A percentile compares a stretch with the other conserved stretches of the same genome.
Evolutionary conservation across 2,329 filamentous ascomycete species (phyloP).

Genomic region (Monascus ruber): DNA sequence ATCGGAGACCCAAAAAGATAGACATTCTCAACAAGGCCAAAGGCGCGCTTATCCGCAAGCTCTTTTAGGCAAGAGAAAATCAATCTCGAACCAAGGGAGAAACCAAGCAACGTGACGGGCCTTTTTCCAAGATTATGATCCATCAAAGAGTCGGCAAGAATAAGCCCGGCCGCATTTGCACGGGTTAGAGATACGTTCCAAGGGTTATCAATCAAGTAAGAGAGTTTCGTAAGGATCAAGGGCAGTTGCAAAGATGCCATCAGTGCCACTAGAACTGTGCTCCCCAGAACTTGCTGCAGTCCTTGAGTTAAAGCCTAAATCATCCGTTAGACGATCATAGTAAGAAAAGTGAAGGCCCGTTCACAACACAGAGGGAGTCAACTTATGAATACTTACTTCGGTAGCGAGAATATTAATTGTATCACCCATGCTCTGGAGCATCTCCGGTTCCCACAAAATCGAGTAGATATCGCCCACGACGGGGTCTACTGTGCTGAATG

Average conservation of each 20-base stretch:
- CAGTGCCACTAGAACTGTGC: slow-evolving; percentile 72
- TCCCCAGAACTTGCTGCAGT: slow-evolving; percentile 86
- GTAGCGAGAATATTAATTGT: slow-evolving; percentile 98
- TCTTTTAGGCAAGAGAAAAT: slow-evolving; percentile 88
- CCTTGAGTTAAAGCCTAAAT: slow-evolving; percentile 84
- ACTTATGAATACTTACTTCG: slow-evolving; percentile 50
- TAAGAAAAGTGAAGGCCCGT: background rate
- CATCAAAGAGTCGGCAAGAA: slow-evolving; percentile 86
- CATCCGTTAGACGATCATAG: slow-evolving; percentile 13
- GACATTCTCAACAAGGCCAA: slow-evolving; percentile 84
- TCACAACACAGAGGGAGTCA: too few relatives aligned
- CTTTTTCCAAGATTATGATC: slow-evolving; percentile 83
- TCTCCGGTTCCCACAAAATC: slow-evolving; percentile 93
- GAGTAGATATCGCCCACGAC: slow-evolving; percentile 98
- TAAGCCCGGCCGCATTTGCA: slow-evolving; percentile 76
- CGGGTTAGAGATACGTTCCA: slow-evolving; percentile 95
- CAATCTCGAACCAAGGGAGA: slow-evolving; percentile 81
- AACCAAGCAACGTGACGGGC: slow-evolving; percentile 86
- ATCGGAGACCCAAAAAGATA: slow-evolving; percentile 89
- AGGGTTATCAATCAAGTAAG: slow-evolving; percentile 95
- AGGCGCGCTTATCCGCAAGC: slow-evolving; percentile 69
- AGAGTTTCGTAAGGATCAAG: slow-evolving; percentile 80
- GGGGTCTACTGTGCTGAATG: slow-evolving; percentile 91
- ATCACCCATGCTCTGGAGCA: slow-evolving; percentile 94
- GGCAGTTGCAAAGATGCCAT: slow-evolving; percentile 94